Evolutionary conservation across 1,284 basidiomycete genomes (phyloP).

Genomic region (Gomphus sp.): DNA sequence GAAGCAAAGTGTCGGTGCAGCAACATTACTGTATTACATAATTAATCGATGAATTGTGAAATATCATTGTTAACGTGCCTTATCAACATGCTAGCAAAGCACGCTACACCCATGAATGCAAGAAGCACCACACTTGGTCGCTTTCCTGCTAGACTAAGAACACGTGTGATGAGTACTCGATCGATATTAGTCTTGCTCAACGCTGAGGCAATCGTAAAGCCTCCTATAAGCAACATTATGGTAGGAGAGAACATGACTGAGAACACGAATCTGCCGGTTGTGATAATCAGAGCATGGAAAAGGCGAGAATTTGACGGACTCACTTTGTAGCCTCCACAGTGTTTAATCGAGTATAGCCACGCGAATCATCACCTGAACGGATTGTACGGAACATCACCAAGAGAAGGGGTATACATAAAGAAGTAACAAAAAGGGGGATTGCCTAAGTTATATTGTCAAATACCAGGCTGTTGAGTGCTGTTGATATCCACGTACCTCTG

Average conservation of each 20-base stretch:
- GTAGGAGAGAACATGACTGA: conserved; percentile 84
- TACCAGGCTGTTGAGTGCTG: neutral
- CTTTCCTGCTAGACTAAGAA: conserved; percentile 86
- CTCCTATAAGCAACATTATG: conserved; percentile 93
- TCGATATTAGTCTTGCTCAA: conserved; percentile 97
- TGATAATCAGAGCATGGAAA: neutral
- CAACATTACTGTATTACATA: conserved; percentile 68
- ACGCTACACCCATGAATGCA: conserved; percentile 94
- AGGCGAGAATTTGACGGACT: conserved; percentile 20
- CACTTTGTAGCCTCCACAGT: conserved; percentile 79
- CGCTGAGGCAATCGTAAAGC: conserved; percentile 98
- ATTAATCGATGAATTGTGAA: conserved; percentile 11
- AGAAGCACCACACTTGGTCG: conserved; percentile 81
- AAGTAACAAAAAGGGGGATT: conserved; percentile 95
- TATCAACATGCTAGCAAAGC: conserved; percentile 99
- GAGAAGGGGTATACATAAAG: conserved; percentile 80
- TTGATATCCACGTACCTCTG: conserved; percentile 55
- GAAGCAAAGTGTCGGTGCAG: conserved; percentile 95
- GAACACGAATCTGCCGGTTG: conserved; percentile 52
- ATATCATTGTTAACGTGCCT: conserved; percentile 41
- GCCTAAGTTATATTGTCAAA: conserved; percentile 42
- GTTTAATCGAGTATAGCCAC: conserved; percentile 35
- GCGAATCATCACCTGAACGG: conserved; percentile 49
- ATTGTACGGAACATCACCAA: conserved; percentile 87
- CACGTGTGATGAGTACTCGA: conserved; percentile 86